Evolutionary conservation across 2,329 filamentous ascomycete genomes (phyloP).

Genomic region (Zymoseptoria passerinii): DNA sequence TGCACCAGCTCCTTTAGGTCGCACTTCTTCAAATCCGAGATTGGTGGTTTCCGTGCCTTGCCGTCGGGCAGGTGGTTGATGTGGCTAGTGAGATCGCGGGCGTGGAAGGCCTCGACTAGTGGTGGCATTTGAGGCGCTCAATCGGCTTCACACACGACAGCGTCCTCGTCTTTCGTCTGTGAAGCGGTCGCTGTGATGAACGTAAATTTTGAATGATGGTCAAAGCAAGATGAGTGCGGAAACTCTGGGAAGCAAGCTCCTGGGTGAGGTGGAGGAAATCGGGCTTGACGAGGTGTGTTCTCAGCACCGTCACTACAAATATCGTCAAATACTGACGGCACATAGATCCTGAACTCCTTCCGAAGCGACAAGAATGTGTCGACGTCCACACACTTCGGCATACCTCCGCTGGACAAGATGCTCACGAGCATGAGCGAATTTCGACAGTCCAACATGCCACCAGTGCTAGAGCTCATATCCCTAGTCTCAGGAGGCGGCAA

Average conservation of each 20-base stretch:
- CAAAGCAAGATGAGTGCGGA: conserved; percentile 29
- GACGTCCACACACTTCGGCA: conserved; percentile 30
- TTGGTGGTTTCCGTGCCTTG: conserved; percentile 45
- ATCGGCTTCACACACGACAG: not conserved
- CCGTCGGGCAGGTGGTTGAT: conserved; percentile 45
- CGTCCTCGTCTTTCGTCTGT: not conserved
- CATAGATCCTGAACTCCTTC: conserved; percentile 36
- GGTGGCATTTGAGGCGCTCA: conserved; percentile 44
- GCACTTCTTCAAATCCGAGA: conserved; percentile 44
- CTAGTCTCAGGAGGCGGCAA: conserved; percentile 46
- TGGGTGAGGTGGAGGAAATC: conserved; percentile 44
- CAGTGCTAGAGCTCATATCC: conserved; percentile 49
- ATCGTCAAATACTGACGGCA: conserved; percentile 5
- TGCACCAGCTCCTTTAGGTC: conserved; percentile 52
- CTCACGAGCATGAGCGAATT: conserved; percentile 15
- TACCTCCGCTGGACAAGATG: conserved; percentile 40
- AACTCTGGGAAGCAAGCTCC: conserved; percentile 46
- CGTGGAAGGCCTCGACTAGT: conserved; percentile 45
- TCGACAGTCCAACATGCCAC: conserved; percentile 16
- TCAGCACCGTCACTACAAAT: not conserved
- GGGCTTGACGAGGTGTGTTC: conserved; percentile 43
- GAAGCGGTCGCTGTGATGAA: not conserved
- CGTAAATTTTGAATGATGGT: conserved; percentile 3
- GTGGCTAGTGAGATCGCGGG: conserved; percentile 43
- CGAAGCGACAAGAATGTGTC: conserved; percentile 19